Evolutionary conservation across 768 basidiomycete species (phyloP).

Genomic region (Chlorophyllum brunneum): DNA sequence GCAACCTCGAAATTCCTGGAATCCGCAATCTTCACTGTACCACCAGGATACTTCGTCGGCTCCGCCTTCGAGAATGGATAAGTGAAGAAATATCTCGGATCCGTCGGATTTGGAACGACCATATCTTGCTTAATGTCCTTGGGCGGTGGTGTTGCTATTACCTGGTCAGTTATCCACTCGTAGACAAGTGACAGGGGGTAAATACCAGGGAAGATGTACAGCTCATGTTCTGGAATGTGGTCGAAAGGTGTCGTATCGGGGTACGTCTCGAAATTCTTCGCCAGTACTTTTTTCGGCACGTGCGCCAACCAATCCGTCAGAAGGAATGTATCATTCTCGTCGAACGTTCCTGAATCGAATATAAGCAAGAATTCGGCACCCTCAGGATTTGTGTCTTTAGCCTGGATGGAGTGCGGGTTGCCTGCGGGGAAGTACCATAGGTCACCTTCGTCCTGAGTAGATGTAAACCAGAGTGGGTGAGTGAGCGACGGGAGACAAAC

Average conservation of each 20-base stretch:
- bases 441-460: constrained; percentile 27
- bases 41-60: constrained; percentile 43
- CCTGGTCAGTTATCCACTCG: background rate
- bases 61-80: constrained; percentile 49
- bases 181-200: background rate
- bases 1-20: constrained; percentile 48
- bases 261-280: constrained; percentile 57
- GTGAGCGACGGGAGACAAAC: too few relatives aligned
- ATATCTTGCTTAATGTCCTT: constrained; percentile 37
- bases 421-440: constrained; percentile 61
- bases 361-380: constrained; percentile 54
- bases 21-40: constrained; percentile 59
- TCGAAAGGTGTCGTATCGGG: constrained; percentile 42
- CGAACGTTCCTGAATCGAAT: constrained; percentile 40
- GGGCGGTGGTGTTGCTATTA: constrained; percentile 39
- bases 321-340: constrained; percentile 57
- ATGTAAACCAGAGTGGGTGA: background rate
- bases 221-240: constrained; percentile 46
- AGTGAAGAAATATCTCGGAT: constrained; percentile 48
- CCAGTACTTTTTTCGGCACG: constrained; percentile 50
- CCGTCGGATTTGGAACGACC: constrained; percentile 38
- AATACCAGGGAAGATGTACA: constrained; percentile 49
- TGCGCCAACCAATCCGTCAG: constrained; percentile 69
- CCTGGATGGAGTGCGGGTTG: constrained; percentile 53
- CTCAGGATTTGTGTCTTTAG: constrained; percentile 39